Base-by-base conservation (phyloP, 345 rosid species). In the Corchorus capsularis region DNA sequence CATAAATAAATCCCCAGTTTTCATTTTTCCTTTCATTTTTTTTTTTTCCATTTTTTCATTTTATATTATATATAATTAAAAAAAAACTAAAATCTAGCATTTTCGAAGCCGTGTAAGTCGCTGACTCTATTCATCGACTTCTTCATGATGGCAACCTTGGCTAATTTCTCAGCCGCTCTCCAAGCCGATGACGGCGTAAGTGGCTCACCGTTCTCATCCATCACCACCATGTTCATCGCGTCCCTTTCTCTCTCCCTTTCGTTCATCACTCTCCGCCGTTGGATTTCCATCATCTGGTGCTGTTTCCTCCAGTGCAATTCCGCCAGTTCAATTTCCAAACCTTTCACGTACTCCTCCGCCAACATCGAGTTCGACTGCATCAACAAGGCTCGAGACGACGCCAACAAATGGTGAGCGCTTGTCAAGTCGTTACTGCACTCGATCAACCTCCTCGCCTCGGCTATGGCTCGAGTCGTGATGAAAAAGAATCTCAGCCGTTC, bases 71-170 rank as follows among this genome's bases (percentile, higher is more conserved):
- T 16, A 17, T 14, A 54, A 12, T 8, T 5, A 43, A 10, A 46
- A 13, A 41, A 43, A 55, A 19, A 71, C 85, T 84, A 93, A 84
- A 94, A 94, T 82, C 98, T 90, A 41, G 97, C 98, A 69, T 91
- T 90, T 80, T 94, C 98, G 71, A 94, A 94, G 85, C 98, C 98
- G 86, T 94, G 98, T 88, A 94, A 82, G 79, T 94, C 97, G 82
- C 97, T 85, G 64, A 85, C 93, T 76, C 88, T 80, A 75, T 83
- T 90, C 90, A 92, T 70, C 39, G 91, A 88, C 87, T 87, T 91
- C 85, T 89, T 94, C 94, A 87, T 85, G 64, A 90, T 84, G 54
- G 97, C 97, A 64, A 92, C 81, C 80, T 92, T 91, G 70, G 98
- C 98, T 85, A 94, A 70, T 79, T 83, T 90, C 90, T 94, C 97